Base-by-base conservation (phyloP, 257 asterid genomes). In the Penstemon barbatus region DNA sequence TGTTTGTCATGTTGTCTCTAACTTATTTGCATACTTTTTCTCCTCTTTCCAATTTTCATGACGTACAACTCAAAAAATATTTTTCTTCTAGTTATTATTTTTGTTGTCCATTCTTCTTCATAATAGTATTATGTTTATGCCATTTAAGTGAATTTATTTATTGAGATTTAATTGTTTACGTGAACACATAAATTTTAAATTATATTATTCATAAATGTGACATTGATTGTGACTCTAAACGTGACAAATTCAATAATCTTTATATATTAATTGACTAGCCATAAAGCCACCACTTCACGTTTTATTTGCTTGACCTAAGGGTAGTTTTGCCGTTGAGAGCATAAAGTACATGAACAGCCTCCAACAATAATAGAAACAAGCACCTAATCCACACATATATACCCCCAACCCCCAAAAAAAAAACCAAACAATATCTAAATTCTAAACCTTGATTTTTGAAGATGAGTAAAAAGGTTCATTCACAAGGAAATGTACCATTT, bases 401-500 rank as follows among this genome's bases (percentile, higher is more conserved):
- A 11, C 63, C 55, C 13, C 48, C 46, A 4, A 8, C 4, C 40
- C 60, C 43, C n/a, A 46, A 4, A 36, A 48, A 8, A 36, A 12
- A 53, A 49, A 2, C 11, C 38, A 44, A 33, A 46, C 57, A 15
- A 8, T 4, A 10, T 57, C 41, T 41, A 68, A 19, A 33, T 5
- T 57, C 41, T 41, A 68, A 19, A 33, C 7, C 15, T 7, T 18
- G 7, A 9, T 33, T 38, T 19, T 18, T 44, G 66, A 78, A 45
- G 58, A 80, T 84, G 89, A 76, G 79, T 66, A 70, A 44, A 70
- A 80, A 78, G 38, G 78, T 83, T 79, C 86, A 78, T 51, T 86
- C 90, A 11, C 84, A 85, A 73, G 83, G 86, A 52, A 80, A 80
- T 12, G 72, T 86, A 51, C 86, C 94, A 44, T 90, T 86, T 78